Percentiles rank a stretch among this genome's conserved stretches.
These are phyloP conservation scores for Phallus indusiatus DNA, from an alignment of 768 basidiomycete genomes.

Conservation along the genomic window DNA sequence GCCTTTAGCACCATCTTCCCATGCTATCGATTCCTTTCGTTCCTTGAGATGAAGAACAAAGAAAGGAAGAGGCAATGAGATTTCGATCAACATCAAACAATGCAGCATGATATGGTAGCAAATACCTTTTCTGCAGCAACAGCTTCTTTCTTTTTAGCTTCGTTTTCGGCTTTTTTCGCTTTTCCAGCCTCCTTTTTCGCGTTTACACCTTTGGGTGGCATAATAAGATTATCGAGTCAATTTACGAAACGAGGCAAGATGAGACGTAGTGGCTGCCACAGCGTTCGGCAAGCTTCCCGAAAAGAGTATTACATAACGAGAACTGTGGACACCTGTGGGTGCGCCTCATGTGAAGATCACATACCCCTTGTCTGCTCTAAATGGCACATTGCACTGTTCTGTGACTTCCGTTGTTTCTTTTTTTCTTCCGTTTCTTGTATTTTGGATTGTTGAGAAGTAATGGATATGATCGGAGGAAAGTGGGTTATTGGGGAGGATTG, in stretches of 20 bases:
- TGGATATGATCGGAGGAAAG: neutral
- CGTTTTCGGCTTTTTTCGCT: conserved; percentile 89
- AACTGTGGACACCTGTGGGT: conserved; percentile 1
- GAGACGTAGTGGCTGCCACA: neutral
- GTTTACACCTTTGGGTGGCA: conserved; percentile 86
- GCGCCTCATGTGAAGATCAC: neutral
- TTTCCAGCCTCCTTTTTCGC: conserved; percentile 87
- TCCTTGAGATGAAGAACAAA: conserved; percentile 42
- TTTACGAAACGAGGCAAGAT: neutral
- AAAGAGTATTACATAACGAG: neutral
- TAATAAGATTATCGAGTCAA: conserved; percentile 19
- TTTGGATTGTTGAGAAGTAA: neutral
- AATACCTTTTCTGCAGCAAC: conserved; percentile 52
- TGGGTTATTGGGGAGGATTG: conserved; percentile 6
- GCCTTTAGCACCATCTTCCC: conserved; percentile 59
- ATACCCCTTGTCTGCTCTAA: neutral
- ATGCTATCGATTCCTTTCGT: conserved; percentile 55
- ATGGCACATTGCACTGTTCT: neutral
- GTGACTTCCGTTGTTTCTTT: neutral
- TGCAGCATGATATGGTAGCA: neutral
- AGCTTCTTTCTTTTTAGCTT: conserved; percentile 64
- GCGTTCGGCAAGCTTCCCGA: neutral
- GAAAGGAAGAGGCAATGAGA: neutral
- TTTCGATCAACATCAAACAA: neutral
- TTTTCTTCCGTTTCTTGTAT: neutral